Evolutionary conservation across 2,329 filamentous ascomycete species (phyloP).

Genomic region (Colletotrichum sp.): DNA sequence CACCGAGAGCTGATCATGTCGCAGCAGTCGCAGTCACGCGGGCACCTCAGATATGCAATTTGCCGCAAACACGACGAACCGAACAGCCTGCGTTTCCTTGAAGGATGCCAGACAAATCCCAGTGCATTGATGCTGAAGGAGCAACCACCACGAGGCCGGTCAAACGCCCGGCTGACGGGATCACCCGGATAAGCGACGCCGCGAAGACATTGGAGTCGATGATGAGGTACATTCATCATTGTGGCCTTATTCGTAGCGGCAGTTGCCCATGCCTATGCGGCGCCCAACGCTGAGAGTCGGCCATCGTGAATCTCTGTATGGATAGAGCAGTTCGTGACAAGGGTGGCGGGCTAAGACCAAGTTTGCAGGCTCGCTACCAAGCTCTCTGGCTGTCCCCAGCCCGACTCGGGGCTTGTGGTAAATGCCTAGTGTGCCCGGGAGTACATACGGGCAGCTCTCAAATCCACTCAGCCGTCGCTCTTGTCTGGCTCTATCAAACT

Average conservation of each 20-base stretch:
- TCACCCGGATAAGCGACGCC: neutral
- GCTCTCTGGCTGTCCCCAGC: neutral
- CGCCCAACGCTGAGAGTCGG: neutral
- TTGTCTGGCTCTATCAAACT: neutral
- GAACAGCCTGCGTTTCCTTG: neutral
- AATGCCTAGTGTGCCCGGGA: neutral
- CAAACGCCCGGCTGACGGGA: neutral
- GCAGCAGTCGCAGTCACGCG: neutral
- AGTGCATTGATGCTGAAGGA: neutral
- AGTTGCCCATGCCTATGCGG: neutral
- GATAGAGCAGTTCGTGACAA: neutral
- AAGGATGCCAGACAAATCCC: neutral
- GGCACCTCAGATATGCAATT: neutral
- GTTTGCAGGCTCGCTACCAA: slow-evolving; percentile 7
- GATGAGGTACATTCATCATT: neutral
- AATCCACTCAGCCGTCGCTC: neutral
- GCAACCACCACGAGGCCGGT: neutral
- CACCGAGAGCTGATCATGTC: neutral
- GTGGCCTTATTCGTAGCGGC: neutral
- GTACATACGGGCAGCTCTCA: neutral
- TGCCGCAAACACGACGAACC: neutral
- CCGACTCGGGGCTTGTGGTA: neutral
- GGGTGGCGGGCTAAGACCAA: neutral
- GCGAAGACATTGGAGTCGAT: neutral
- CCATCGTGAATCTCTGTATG: neutral